Conservation (phyloP, 1,284 basidiomycete genomes). For the Puccinia novopanici region DNA sequence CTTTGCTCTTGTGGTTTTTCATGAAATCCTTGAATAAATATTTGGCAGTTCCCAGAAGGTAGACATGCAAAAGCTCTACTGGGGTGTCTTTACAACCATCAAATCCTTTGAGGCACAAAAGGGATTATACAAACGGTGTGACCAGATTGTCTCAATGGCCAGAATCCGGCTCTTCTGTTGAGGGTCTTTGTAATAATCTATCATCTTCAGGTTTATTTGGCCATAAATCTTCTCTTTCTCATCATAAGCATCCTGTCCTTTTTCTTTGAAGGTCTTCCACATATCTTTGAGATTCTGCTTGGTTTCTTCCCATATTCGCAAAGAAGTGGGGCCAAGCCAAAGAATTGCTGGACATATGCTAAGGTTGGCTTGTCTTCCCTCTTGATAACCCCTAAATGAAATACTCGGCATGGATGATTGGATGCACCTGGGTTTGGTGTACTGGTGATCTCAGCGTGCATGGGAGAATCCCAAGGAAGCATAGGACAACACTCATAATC, state of each 20-base stretch:
- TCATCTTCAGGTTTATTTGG: too few relatives aligned
- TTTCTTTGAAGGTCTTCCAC: too few relatives aligned
- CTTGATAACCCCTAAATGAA: background rate
- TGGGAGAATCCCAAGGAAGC: background rate
- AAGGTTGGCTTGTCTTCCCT: background rate
- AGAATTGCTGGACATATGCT: too few relatives aligned
- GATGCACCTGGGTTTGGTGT: background rate
- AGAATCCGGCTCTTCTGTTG: background rate
- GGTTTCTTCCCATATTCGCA: background rate
- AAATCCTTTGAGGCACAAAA: too few relatives aligned
- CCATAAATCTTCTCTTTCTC: background rate
- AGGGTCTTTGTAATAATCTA: background rate
- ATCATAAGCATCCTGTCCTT: background rate
- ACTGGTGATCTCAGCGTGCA: slow-evolving; percentile 2
- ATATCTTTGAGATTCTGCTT: too few relatives aligned
- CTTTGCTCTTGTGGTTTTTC: background rate
- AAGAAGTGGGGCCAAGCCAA: too few relatives aligned
- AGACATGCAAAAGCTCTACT: background rate
- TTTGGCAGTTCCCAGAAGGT: background rate
- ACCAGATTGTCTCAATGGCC: background rate
- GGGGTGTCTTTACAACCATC: background rate
- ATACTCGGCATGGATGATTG: background rate
- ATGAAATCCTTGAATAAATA: background rate
- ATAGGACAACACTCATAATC: background rate
- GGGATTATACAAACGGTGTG: background rate